A percentile compares a stretch with the other conserved stretches of the same genome.
Conservation (phyloP, 106 monocot genomes). For the Dactylorhiza incarnata region DNA sequence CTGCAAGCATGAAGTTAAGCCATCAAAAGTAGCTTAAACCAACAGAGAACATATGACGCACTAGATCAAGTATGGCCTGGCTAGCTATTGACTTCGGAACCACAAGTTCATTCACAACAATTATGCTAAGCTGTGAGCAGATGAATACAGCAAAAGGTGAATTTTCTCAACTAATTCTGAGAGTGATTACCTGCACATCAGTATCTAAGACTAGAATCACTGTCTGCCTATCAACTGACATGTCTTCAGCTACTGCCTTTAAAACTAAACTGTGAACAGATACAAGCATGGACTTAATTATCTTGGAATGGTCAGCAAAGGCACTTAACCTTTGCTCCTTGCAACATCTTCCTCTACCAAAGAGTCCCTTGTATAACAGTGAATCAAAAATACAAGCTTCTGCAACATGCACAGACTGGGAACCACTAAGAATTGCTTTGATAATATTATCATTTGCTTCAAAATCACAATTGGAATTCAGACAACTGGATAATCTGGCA, state of each 20-base stretch:
- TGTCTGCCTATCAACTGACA: slow-evolving; percentile 45
- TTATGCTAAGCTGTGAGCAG: background rate
- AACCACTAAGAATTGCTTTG: slow-evolving; percentile 44
- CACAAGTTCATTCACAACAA: background rate
- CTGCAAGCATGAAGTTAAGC: slow-evolving; percentile 27
- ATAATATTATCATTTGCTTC: slow-evolving; percentile 35
- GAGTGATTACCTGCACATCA: slow-evolving; percentile 55
- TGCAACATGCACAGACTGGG: slow-evolving; percentile 31
- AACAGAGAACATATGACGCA: background rate
- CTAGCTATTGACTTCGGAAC: background rate
- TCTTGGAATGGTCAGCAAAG: slow-evolving; percentile 25
- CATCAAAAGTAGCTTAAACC: background rate
- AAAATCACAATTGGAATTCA: slow-evolving; percentile 36
- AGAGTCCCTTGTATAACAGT: slow-evolving; percentile 45
- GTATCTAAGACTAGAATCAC: slow-evolving; percentile 70
- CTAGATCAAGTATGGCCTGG: too few relatives aligned
- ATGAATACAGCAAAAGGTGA: background rate
- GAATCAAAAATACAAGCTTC: slow-evolving; percentile 63
- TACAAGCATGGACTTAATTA: slow-evolving; percentile 12
- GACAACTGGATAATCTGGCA: slow-evolving; percentile 20
- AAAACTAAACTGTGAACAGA: slow-evolving; percentile 17
- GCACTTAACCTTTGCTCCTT: slow-evolving; percentile 44
- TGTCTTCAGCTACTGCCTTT: slow-evolving; percentile 17
- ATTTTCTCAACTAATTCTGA: background rate
- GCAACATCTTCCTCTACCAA: slow-evolving; percentile 64